Conservation (phyloP, 495 filamentous ascomycete genomes). For the Poronia punctata region DNA sequence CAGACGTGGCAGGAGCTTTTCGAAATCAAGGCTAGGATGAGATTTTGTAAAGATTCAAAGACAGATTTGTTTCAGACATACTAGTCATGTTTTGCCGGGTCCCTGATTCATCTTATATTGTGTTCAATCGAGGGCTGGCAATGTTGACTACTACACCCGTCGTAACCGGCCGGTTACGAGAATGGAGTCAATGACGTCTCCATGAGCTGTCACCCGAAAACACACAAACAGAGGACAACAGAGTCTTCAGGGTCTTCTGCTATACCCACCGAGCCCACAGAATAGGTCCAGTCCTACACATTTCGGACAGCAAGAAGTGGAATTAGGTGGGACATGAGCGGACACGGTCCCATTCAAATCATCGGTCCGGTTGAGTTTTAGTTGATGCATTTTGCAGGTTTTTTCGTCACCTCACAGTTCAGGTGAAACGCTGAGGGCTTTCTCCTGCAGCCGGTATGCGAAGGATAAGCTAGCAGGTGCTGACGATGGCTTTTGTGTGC, state of each 20-base stretch:
- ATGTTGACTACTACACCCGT: no score
- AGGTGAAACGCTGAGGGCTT: slow-evolving; percentile 9
- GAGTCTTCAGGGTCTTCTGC: no score
- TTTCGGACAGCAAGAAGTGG: slow-evolving; percentile 1
- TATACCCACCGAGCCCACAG: slow-evolving; percentile 2
- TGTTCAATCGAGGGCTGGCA: no score
- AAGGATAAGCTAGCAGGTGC: no score
- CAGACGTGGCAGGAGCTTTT: no score
- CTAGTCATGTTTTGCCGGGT: no score
- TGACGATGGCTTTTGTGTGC: not conserved
- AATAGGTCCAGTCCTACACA: slow-evolving; percentile 4
- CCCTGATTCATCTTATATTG: no score
- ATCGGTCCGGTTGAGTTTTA: slow-evolving; percentile 1
- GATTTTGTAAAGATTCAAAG: no score
- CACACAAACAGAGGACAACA: no score
- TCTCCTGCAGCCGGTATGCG: not conserved
- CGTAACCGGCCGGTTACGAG: no score
- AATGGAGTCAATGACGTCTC: slow-evolving; percentile 10
- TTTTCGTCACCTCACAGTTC: not conserved
- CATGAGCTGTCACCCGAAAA: not conserved
- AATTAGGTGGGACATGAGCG: not conserved
- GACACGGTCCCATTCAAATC: slow-evolving; percentile 1
- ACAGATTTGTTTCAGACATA: no score
- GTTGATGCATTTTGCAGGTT: not conserved
- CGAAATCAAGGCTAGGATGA: no score